Percentiles rank a stretch among this genome's conserved stretches.
These are phyloP conservation scores for Podospora anserina DNA, from an alignment of 495 filamentous ascomycete genomes.

Conservation along the genomic window DNA sequence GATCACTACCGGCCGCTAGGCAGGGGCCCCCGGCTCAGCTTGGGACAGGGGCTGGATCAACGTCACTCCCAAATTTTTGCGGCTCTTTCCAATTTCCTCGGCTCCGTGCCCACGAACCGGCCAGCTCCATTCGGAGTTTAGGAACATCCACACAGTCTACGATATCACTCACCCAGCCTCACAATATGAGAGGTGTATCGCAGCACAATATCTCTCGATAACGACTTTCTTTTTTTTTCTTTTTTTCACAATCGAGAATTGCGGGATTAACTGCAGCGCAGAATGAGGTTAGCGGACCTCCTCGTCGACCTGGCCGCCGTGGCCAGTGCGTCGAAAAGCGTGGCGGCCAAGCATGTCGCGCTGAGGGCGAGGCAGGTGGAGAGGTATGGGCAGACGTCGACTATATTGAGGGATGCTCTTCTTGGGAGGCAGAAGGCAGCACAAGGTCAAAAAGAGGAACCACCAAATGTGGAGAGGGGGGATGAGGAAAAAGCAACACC, in stretches of 20 bases:
- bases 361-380: conserved; percentile 76
- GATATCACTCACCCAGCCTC: neutral
- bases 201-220: neutral
- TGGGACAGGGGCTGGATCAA: conserved; percentile 2
- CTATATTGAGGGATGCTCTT: conserved; percentile 60
- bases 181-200: neutral
- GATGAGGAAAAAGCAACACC: neutral
- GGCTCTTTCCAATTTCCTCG: neutral
- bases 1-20: conserved; percentile 23
- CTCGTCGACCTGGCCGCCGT: conserved; percentile 78
- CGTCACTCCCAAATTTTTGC: conserved; percentile 18
- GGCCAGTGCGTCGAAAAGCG: conserved; percentile 68
- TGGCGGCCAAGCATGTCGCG: conserved; percentile 76
- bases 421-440: neutral
- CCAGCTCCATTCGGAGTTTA: neutral
- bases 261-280: neutral
- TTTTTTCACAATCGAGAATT: neutral
- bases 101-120: neutral
- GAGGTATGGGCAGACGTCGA: conserved; percentile 72
- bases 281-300: conserved; percentile 48
- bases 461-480: too few relatives aligned
- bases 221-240: neutral
- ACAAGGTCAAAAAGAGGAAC: neutral
- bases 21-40: conserved; percentile 9
- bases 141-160: neutral